Evolutionary conservation across 2,329 filamentous ascomycete genomes (phyloP), one percentile per base, ranked within the genome.

Genomic region (Keithomyces neogunnii): DNA sequence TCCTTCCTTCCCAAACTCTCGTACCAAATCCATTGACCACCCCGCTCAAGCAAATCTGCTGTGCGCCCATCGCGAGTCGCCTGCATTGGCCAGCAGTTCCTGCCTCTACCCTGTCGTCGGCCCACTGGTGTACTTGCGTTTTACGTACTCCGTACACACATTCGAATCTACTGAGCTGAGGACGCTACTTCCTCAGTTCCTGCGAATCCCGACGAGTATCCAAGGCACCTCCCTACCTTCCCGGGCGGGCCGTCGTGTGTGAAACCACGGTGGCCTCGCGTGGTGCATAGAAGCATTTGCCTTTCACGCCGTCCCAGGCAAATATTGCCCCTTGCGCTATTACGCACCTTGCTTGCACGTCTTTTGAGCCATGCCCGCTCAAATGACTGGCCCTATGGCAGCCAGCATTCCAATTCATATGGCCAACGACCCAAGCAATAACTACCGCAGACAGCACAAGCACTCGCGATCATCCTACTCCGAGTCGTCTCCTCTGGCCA

Each of bases 391-490:
- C 55, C 61, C 67, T 51, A 66, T 69, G 59, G 60, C 66, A 56
- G 61, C 63, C 57, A 66, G 60, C 59, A 66, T 69, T 54, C 68
- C 68, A 50, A 69, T 70, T 45, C 66, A 63, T 60, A 61, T 69
- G 56, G 59, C 61, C 51, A 62, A 61, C 60, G 66, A 70, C 53
- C 66, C 68, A 56, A 56, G 60, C 54, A 64, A 62, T 53, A 63
- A 59, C 51, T 60, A 65, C 51, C 66, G 64, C 58, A 71, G 67
- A 60, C 72, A 76, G 55, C 79, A 82, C 66, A 82, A 82, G 58
- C 79, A 82, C 64, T 81, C 79, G 42, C 73, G 79, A 54, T 82
- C 79, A 29, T 82, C 79, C 11, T 82, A 82, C 63, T 80, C 79
- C 30, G 79, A 82, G 51, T 68, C 73, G n/a, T 82, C 79, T 7